Evolutionary conservation across 169 alveolate genomes (phyloP), one percentile per base, ranked within the genome.

Genomic region (Theileria parva): DNA sequence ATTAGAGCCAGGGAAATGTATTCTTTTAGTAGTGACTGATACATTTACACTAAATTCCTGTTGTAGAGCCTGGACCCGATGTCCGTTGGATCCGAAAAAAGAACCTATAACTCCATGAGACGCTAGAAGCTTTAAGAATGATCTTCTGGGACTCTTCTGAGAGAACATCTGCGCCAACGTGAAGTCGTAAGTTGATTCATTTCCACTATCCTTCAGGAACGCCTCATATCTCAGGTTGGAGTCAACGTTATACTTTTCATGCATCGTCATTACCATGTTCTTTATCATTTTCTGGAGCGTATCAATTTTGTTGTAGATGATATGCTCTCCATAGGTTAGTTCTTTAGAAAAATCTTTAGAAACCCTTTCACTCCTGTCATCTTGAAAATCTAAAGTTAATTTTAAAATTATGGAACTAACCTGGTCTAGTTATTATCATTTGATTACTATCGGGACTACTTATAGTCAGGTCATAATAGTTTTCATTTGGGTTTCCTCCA

Each of bases 71-170:
- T 76, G 84, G 2, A 76, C 66, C 66, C 84, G 21, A 34, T 76
- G 84, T 39, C 84, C 84, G 68, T 76, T 76, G 0, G 84, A 44
- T 19, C 84, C 84, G 63, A 76, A 76, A 44, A 76, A 76, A 15
- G 80, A 64, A 0, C 84, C 84, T 64, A 76, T 66, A 13, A 76
- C 84, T 48, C 84, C 84, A 61, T 76, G 84, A 34, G 80, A 48
- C 6, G 84, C 84, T 34, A 76, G 69, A 13, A 76, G 34, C 39
- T 76, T 76, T 37, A 76, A 76, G 27, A 44, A 76, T 13, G 73
- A 64, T 61, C 63, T 71, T 39, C 68, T 76, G 15, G 28, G 67
- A 7, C 68, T 76, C 44, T 61, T 73, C 61, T 73, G 69, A 19
- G 80, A 53, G 44, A 44, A 59, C 32, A 61, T n/a, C 61, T 73